Percentiles rank a stretch among this genome's conserved stretches.
Evolutionary conservation across 352 stramenopile genomes (phyloP).

Genomic region (Phytopythium aichiense): DNA sequence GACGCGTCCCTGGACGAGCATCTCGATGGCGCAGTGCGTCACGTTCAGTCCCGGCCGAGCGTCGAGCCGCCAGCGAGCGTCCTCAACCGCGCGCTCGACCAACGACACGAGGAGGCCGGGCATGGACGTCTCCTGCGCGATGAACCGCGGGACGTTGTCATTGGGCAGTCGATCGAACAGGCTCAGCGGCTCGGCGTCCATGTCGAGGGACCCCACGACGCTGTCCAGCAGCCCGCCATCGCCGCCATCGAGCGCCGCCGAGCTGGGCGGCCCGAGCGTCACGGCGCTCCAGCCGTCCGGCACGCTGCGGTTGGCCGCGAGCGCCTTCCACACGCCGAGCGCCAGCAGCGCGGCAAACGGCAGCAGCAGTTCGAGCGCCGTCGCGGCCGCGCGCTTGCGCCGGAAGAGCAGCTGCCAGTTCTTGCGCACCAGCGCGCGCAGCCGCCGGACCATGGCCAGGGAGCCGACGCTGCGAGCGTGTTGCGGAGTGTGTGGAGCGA

Average conservation of each 20-base stretch:
- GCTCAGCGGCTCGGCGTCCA: neutral
- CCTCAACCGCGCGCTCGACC: slow-evolving; percentile 26
- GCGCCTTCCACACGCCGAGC: slow-evolving; percentile 9
- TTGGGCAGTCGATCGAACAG: neutral
- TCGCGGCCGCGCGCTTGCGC: slow-evolving; percentile 14
- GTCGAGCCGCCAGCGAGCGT: slow-evolving; percentile 12
- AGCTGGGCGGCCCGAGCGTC: neutral
- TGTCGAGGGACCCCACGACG: neutral
- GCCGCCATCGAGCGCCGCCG: slow-evolving; percentile 1
- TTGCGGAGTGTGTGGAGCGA: too few species aligned
- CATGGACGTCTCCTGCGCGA: slow-evolving; percentile 54
- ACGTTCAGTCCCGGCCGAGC: neutral
- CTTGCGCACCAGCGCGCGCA: slow-evolving; percentile 6
- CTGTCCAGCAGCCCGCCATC: slow-evolving; percentile 7
- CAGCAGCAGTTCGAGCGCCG: slow-evolving; percentile 18
- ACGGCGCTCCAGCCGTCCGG: slow-evolving; percentile 15
- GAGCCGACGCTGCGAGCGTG: too few species aligned
- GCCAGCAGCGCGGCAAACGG: slow-evolving; percentile 15
- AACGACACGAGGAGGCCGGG: slow-evolving; percentile 52
- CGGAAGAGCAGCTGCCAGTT: slow-evolving; percentile 21
- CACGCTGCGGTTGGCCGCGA: slow-evolving; percentile 12
- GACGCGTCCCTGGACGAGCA: slow-evolving; percentile 8
- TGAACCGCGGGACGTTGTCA: slow-evolving; percentile 23
- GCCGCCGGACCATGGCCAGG: neutral
- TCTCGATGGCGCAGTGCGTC: neutral